These are phyloP conservation scores for Aspergillus sp. DNA, from an alignment of 2,329 filamentous ascomycete genomes.

Conservation along the genomic window DNA sequence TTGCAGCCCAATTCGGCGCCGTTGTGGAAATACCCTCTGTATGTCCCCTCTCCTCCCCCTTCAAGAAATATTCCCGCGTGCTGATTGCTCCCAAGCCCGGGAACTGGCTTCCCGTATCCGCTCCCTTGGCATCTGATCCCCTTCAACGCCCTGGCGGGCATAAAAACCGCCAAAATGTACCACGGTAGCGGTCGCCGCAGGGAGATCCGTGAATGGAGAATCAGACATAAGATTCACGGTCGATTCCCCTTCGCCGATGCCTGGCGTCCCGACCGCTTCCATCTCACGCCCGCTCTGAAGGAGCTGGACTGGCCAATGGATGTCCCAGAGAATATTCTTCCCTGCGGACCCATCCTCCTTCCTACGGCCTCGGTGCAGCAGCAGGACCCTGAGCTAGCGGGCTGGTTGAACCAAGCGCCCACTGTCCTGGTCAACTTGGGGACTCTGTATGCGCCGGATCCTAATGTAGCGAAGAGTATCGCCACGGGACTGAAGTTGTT, in stretches of 20 bases:
- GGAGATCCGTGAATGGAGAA: conserved; percentile 24
- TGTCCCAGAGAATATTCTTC: conserved; percentile 41
- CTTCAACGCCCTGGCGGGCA: conserved; percentile 43
- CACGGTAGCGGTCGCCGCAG: conserved; percentile 23
- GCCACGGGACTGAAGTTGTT: conserved; percentile 37
- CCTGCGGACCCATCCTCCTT: conserved; percentile 51
- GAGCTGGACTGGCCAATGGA: conserved; percentile 44
- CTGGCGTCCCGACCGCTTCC: conserved; percentile 26
- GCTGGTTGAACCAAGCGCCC: conserved; percentile 45
- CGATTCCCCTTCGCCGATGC: conserved; percentile 28
- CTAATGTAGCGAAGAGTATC: conserved; percentile 41
- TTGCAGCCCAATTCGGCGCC: conserved; percentile 38
- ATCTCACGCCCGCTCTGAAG: conserved; percentile 30
- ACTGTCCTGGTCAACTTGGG: conserved; percentile 54
- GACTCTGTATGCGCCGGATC: conserved; percentile 34
- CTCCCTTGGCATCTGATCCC: conserved; percentile 46
- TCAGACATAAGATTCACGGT: conserved; percentile 25
- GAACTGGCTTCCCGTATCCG: conserved; percentile 48
- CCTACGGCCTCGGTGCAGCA: conserved; percentile 32
- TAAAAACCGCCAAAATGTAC: conserved; percentile 27
- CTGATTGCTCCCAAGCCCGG: conserved; percentile 33
- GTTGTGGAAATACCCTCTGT: conserved; percentile 37
- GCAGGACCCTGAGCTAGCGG: conserved; percentile 42
- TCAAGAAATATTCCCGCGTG: not conserved
- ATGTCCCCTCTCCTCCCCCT: not conserved